These are phyloP conservation scores for Trichoderma atroviride DNA, from an alignment of 2,329 filamentous ascomycete genomes.

Conservation along the genomic window DNA sequence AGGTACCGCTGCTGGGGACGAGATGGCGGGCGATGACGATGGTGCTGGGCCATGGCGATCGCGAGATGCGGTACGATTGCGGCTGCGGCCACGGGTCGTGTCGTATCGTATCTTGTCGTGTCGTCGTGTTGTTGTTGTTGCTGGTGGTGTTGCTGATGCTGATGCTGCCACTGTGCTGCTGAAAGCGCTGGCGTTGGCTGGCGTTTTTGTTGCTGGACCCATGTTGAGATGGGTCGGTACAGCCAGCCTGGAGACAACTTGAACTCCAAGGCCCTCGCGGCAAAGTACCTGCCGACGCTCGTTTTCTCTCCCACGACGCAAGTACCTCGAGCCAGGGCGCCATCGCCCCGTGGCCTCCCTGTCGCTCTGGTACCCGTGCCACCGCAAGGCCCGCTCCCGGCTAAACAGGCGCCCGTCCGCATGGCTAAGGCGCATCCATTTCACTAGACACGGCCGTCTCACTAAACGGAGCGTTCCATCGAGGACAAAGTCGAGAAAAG, in stretches of 20 bases:
- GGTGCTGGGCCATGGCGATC: constrained; percentile 1
- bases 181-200: neutral
- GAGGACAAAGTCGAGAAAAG: neutral
- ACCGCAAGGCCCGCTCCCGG: constrained; percentile 24
- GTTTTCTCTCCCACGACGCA: neutral
- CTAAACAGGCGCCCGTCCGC: constrained; percentile 28
- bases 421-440: constrained; percentile 16
- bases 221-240: neutral
- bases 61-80: constrained; percentile 8
- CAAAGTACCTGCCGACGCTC: neutral
- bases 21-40: neutral
- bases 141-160: neutral
- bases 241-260: neutral
- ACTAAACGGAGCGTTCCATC: neutral
- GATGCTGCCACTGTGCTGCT: too few species aligned
- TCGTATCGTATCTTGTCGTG: neutral
- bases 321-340: neutral
- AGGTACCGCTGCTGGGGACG: neutral
- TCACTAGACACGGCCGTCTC: neutral
- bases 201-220: neutral
- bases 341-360: constrained; percentile 10
- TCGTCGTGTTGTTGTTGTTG: neutral
- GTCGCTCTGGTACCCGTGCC: constrained; percentile 20
- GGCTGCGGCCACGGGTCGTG: neutral
- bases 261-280: neutral